Base-by-base conservation (phyloP, 169 alveolate genomes). In the Plasmodium berghei region DNA sequence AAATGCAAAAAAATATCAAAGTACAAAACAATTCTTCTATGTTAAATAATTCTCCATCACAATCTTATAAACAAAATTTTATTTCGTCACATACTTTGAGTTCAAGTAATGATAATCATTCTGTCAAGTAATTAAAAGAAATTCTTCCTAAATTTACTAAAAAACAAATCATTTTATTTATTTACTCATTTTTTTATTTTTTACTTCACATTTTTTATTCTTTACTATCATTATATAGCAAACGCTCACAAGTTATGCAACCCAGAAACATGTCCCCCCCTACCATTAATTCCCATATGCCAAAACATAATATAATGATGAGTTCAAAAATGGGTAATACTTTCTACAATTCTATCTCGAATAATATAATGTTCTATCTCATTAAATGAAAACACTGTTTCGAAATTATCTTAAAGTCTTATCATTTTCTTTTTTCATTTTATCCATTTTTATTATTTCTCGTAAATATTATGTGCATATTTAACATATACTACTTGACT, bases 311-410 rank as follows among this genome's bases (percentile, higher is more conserved):
- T 5, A 20, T 52, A 26, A 75, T 63, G 75, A 3, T 75, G 24
- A 64, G 52, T 22, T 74, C 62, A 56, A 75, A 75, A 34, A 75
- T 75, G 69, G 55, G 75, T 20, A 62, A 66, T 34, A 10, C 87
- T 10, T 48, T 66, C 20, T 74, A 74, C 64, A 74, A 24, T 58
- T 74, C 61, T 75, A 45, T 22, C 61, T 49, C 75, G 59, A 74
- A 74, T 0, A 0, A 9, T n/a, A 55, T 22, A n/a, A 62, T 18
- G 3, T 9, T 16, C 28, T 67, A 71, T 20, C 12, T 0, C 2
- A 14, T 22, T n/a, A 56, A 16, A 18, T 46, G 46, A n/a, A 10
- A n/a, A 10, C 63, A 24, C 40, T 28, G 0, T 5, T 10, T n/a
- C 22, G 48, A 10, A 10, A 1, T 1, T 26, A 62, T 34, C 14